Base-by-base conservation (phyloP, 305 asterid species). In the Caryopteris hybrid region DNA sequence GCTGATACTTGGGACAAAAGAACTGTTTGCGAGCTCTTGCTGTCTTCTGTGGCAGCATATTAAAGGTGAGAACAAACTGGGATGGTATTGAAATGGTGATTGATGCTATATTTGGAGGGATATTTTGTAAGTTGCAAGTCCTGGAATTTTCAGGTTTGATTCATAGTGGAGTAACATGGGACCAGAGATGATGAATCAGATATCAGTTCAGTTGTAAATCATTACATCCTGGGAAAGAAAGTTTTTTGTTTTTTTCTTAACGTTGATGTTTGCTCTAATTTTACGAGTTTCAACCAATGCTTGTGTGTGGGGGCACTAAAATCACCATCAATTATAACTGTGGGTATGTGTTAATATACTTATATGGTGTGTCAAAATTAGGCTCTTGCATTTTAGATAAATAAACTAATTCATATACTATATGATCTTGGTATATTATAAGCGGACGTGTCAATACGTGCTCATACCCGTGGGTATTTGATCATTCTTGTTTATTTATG, bases 151-250 rank as follows among this genome's bases (percentile, higher is more conserved):
- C 22, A 46, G 67, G 52, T 71, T 42, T 36, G 21, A 43, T 60
- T 53, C 50, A 34, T 59, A 38, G 64, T 45, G 66, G 62, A 66
- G 52, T 58, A 52, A 60, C 66, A 25, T 10, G 57, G 51, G 38
- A 23, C 55, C 54, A 54, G 21, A 36, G 34, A 45, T 68, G 64
- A 25, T 45, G 46, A 10, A 16, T 63, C 46, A 34, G 58, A 22
- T 31, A 31, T 64, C 17, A 64, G 22, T 58, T 75, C 39, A 75
- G 57, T 39, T 69, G 69, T 75, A 48, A 47, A 61, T 54, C 48
- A 14, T 38, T 18, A 22, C 48, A 59, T 33, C 41, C 21, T 55
- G 65, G 8, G 31, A 74, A 61, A 57, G 27, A 9, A 18, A 41
- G n/a, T 11, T 23, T 46, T 23, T 16, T 25, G 62, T 23, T 16